Conservation (phyloP, 768 basidiomycete species). For the Kwoniella sp. region DNA sequence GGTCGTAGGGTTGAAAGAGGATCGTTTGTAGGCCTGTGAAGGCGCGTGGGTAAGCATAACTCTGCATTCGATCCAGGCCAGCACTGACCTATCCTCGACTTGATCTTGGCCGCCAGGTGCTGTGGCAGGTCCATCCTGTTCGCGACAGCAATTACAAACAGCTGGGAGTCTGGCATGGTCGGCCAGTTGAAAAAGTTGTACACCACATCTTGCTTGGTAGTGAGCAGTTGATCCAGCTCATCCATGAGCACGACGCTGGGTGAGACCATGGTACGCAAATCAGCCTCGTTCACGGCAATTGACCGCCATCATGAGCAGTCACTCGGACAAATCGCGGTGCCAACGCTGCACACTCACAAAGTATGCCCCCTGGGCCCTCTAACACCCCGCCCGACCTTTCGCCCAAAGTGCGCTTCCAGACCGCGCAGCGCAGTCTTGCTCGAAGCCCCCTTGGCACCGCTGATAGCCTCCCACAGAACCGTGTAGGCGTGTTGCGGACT, state of each 20-base stretch:
- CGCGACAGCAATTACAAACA: constrained; percentile 93
- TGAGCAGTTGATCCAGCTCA: constrained; percentile 94
- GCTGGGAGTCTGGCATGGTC: constrained; percentile 75
- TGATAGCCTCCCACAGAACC: constrained; percentile 88
- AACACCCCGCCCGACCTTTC: constrained; percentile 51
- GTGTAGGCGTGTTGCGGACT: constrained; percentile 90
- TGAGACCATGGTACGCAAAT: constrained; percentile 1
- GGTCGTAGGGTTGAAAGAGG: constrained; percentile 73
- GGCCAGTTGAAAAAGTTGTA: constrained; percentile 99
- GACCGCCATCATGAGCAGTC: too few relatives aligned
- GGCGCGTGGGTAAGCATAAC: too few relatives aligned
- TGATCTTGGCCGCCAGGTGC: constrained; percentile 84
- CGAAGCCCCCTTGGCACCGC: constrained; percentile 64
- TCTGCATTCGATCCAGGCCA: too few relatives aligned
- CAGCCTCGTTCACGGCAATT: too few relatives aligned
- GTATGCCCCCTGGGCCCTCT: constrained; percentile 75
- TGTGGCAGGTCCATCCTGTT: constrained; percentile 99
- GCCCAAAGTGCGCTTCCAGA: constrained; percentile 72
- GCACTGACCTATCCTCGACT: constrained; percentile 78
- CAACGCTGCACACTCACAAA: constrained; percentile 60
- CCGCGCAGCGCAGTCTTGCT: constrained; percentile 79
- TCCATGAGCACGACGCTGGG: constrained; percentile 92
- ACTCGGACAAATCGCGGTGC: too few relatives aligned
- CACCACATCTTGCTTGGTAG: constrained; percentile 92
- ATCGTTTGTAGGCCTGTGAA: constrained; percentile 45